These are phyloP conservation scores for Aspergillus puulaauensis DNA, from an alignment of 2,329 filamentous ascomycete species.

Conservation along the genomic window DNA sequence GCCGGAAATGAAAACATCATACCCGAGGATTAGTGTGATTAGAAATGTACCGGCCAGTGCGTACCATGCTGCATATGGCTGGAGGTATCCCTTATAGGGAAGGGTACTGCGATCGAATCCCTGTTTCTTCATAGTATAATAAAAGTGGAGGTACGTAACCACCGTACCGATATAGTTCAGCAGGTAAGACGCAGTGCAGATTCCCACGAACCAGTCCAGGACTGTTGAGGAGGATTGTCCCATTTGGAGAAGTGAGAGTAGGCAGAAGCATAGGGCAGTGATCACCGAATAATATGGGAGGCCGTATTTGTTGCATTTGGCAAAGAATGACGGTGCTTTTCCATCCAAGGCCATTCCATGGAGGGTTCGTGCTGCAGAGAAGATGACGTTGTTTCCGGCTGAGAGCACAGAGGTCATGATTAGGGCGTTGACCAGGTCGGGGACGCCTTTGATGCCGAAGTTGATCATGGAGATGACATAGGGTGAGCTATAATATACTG, in stretches of 20 bases:
- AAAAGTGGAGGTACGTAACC: constrained; percentile 68
- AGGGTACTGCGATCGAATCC: constrained; percentile 64
- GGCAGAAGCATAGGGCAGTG: background rate
- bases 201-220: background rate
- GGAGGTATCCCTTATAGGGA: constrained; percentile 66
- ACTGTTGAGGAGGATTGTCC: background rate
- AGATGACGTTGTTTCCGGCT: background rate
- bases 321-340: background rate
- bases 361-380: background rate
- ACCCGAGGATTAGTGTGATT: constrained; percentile 71
- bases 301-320: background rate
- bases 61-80: constrained; percentile 70
- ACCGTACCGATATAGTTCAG: background rate
- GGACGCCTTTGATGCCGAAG: background rate
- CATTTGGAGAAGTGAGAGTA: background rate
- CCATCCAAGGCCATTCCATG: background rate
- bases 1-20: constrained; percentile 66
- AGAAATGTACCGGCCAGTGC: constrained; percentile 61
- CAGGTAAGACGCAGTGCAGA: background rate
- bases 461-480: background rate
- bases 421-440: background rate
- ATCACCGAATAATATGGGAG: background rate
- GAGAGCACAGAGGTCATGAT: constrained; percentile 2
- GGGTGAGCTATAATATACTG: background rate
- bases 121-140: constrained; percentile 65